These are phyloP conservation scores for Rhynchosporium secalis DNA, from an alignment of 2,329 filamentous ascomycete genomes.

Conservation along the genomic window DNA sequence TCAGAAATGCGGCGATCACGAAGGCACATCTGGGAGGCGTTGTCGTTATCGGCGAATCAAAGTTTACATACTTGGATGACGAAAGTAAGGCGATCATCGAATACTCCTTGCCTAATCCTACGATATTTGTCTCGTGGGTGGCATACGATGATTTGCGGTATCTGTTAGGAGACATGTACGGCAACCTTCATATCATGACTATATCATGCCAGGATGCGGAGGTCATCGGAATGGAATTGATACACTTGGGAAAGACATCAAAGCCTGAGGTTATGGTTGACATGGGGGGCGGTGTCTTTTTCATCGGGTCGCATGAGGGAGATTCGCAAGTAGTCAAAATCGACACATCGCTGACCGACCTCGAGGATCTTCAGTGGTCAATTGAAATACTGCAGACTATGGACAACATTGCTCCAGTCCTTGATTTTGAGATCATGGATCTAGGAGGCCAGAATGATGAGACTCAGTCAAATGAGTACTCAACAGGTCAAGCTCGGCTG, in stretches of 20 bases:
- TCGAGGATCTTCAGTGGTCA: slow-evolving; percentile 52
- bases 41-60: slow-evolving; percentile 76
- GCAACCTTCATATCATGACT: slow-evolving; percentile 80
- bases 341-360: slow-evolving; percentile 34
- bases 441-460: slow-evolving; percentile 84
- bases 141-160: slow-evolving; percentile 79
- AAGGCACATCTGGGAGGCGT: slow-evolving; percentile 67
- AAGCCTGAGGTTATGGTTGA: slow-evolving; percentile 79
- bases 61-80: slow-evolving; percentile 82
- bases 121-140: slow-evolving; percentile 90
- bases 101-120: slow-evolving; percentile 67
- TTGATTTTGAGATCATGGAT: slow-evolving; percentile 96
- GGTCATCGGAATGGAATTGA: slow-evolving; percentile 72
- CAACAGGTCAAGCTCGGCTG: slow-evolving; percentile 89
- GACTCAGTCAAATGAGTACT: slow-evolving; percentile 82
- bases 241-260: slow-evolving; percentile 65
- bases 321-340: slow-evolving; percentile 82
- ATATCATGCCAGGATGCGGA: slow-evolving; percentile 66
- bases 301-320: slow-evolving; percentile 88
- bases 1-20: slow-evolving; percentile 50
- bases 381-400: slow-evolving; percentile 70
- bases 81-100: slow-evolving; percentile 67
- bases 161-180: slow-evolving; percentile 90
- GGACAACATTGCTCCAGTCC: slow-evolving; percentile 82
- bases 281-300: slow-evolving; percentile 70